A percentile compares a stretch with the other conserved stretches of the same genome.
phyloP scores from a whole-genome alignment of 2,329 filamentous ascomycete species.

The Phoma sp. region DNA sequence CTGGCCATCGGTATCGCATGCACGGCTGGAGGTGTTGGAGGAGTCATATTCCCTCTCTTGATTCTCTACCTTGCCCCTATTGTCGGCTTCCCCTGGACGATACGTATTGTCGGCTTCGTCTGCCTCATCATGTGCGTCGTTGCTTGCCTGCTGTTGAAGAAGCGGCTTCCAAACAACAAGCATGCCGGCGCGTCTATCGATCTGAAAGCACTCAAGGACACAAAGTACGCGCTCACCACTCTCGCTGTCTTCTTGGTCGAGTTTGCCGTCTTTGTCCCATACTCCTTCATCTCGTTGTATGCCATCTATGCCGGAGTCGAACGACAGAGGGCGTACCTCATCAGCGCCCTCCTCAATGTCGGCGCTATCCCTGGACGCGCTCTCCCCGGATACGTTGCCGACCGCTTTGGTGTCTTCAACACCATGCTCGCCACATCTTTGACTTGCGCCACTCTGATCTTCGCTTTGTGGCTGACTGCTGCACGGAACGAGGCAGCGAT shows the following conservation, averaged over 20 bases:
- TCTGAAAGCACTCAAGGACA: slow-evolving; percentile 40
- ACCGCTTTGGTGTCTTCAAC: slow-evolving; percentile 62
- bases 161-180: slow-evolving; percentile 53
- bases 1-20: slow-evolving; percentile 51
- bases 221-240: slow-evolving; percentile 26
- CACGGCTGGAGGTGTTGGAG: slow-evolving; percentile 49
- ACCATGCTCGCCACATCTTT: slow-evolving; percentile 57
- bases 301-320: slow-evolving; percentile 48
- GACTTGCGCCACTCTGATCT: slow-evolving; percentile 51
- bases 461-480: slow-evolving; percentile 62
- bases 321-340: slow-evolving; percentile 19
- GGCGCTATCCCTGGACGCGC: slow-evolving; percentile 58
- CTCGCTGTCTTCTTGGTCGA: slow-evolving; percentile 55
- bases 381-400: slow-evolving; percentile 60
- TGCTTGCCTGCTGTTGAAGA: slow-evolving; percentile 52
- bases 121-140: slow-evolving; percentile 46
- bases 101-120: slow-evolving; percentile 68
- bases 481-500: slow-evolving; percentile 59
- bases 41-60: slow-evolving; percentile 60
- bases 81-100: slow-evolving; percentile 67
- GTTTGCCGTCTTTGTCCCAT: slow-evolving; percentile 67
- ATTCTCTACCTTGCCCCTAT: slow-evolving; percentile 61
- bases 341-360: slow-evolving; percentile 60
- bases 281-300: slow-evolving; percentile 58
- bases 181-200: slow-evolving; percentile 43